A percentile compares a stretch with the other conserved stretches of the same genome.
These are phyloP conservation scores for Cenococcum geophilum DNA, from an alignment of 495 filamentous ascomycete species.

Conservation along the genomic window DNA sequence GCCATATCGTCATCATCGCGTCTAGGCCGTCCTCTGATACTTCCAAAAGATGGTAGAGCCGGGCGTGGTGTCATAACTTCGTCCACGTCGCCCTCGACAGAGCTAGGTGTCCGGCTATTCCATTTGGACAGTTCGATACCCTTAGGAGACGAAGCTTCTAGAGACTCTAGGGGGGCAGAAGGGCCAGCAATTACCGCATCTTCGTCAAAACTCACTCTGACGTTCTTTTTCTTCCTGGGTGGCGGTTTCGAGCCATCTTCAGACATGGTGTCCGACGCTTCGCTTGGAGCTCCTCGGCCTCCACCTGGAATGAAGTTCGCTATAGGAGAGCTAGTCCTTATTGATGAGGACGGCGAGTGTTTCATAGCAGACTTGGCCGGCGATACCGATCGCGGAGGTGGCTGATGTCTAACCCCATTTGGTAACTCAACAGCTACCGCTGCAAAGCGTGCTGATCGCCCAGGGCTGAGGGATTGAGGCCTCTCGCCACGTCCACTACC, in stretches of 20 bases:
- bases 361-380: conserved; percentile 86
- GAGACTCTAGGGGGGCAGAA: conserved; percentile 40
- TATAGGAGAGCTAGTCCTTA: conserved; percentile 30
- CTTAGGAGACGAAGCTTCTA: conserved; percentile 6
- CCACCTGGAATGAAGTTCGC: conserved; percentile 21
- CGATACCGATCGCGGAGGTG: conserved; percentile 72
- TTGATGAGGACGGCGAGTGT: conserved; percentile 45
- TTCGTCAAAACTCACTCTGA: conserved; percentile 84
- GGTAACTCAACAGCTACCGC: conserved; percentile 48
- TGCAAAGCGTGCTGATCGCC: conserved; percentile 70
- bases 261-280: conserved; percentile 56
- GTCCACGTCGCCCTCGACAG: conserved; percentile 51
- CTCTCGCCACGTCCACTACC: conserved; percentile 21
- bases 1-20: conserved; percentile 28
- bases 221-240: conserved; percentile 56
- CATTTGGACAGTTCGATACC: conserved; percentile 19
- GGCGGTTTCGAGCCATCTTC: conserved; percentile 51
- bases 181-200: conserved; percentile 56
- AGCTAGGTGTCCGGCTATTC: conserved; percentile 4
- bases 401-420: conserved; percentile 57
- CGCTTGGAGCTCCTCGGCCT: conserved; percentile 46
- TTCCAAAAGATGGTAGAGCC: conserved; percentile 77
- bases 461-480: conserved; percentile 53
- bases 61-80: conserved; percentile 67
- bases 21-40: conserved; percentile 51